phyloP scores from a whole-genome alignment of 352 stramenopile species.

The Globisporangium heterothallicum region DNA sequence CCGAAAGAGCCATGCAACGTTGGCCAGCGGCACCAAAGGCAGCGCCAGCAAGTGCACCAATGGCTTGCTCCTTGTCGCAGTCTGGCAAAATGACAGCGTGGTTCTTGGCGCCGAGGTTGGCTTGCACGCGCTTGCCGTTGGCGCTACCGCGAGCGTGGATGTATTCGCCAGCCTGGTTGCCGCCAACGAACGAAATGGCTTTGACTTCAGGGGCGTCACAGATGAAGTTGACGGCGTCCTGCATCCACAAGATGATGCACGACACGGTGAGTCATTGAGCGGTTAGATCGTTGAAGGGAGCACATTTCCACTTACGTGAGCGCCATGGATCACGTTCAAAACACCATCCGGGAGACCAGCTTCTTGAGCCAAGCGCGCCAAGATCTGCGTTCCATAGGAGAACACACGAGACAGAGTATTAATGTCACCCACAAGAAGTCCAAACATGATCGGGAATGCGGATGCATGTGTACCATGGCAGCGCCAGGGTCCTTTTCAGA shows the following conservation, averaged over 20 bases:
- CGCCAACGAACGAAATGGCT: constrained; percentile 96
- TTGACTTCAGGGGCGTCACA: constrained; percentile 92
- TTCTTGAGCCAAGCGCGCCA: constrained; percentile 90
- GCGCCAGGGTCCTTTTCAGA: constrained; percentile 91
- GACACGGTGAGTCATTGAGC: background rate
- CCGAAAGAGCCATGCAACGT: constrained; percentile 96
- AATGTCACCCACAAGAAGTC: no score
- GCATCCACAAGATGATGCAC: constrained; percentile 2
- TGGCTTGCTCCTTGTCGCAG: constrained; percentile 86
- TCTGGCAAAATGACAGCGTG: constrained; percentile 96
- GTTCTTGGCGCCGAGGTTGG: constrained; percentile 98
- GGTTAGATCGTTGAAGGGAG: background rate
- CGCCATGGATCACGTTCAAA: constrained; percentile 92
- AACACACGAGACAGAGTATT: background rate
- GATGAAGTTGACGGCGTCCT: constrained; percentile 94
- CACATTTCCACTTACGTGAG: constrained; percentile 34
- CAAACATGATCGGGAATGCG: no score
- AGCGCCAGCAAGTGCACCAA: constrained; percentile 87
- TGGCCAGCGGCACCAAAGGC: constrained; percentile 96
- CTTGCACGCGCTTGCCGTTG: constrained; percentile 93
- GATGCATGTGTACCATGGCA: constrained; percentile 80
- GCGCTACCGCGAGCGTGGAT: constrained; percentile 87
- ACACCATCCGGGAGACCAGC: constrained; percentile 92
- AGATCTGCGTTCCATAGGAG: constrained; percentile 37
- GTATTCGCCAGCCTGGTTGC: constrained; percentile 91